Evolutionary conservation across 805 yeast species (phyloP).

Genomic region (Isabelozyma heimii): DNA sequence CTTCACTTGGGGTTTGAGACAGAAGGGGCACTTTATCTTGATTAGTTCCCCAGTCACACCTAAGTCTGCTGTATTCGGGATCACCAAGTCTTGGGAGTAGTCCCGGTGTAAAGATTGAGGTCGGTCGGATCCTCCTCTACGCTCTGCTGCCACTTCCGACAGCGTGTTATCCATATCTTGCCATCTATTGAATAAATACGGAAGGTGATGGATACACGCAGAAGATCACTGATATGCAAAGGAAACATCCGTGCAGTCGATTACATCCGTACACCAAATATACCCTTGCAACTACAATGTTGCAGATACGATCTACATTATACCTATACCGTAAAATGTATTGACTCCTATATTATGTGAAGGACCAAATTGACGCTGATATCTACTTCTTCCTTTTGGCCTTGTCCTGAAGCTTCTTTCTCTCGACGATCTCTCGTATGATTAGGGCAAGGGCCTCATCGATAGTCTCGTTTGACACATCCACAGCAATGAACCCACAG

Average conservation of each 20-base stretch:
- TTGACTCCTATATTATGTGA: no score
- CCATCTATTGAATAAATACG: background rate
- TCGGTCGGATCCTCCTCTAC: background rate
- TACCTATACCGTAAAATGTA: no score
- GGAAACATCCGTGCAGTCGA: background rate
- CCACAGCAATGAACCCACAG: slow-evolving; percentile 64
- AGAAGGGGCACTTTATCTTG: slow-evolving; percentile 12
- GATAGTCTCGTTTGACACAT: slow-evolving; percentile 48
- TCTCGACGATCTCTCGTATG: slow-evolving; percentile 59
- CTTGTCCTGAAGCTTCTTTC: slow-evolving; percentile 12
- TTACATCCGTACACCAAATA: no score
- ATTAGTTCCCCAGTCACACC: background rate
- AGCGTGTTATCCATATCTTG: background rate
- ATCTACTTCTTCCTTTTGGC: background rate
- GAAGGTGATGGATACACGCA: background rate
- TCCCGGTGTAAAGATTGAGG: background rate
- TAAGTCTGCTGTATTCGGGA: background rate
- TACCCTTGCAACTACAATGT: no score
- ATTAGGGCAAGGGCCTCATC: slow-evolving; percentile 58
- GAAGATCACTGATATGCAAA: background rate
- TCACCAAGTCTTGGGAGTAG: background rate
- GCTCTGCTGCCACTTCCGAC: background rate
- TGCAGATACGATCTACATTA: no score
- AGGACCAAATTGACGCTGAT: no score
- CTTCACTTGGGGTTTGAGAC: slow-evolving; percentile 9